phyloP scores from a whole-genome alignment of 495 filamentous ascomycete species.

The Penicillium subrubescens region DNA sequence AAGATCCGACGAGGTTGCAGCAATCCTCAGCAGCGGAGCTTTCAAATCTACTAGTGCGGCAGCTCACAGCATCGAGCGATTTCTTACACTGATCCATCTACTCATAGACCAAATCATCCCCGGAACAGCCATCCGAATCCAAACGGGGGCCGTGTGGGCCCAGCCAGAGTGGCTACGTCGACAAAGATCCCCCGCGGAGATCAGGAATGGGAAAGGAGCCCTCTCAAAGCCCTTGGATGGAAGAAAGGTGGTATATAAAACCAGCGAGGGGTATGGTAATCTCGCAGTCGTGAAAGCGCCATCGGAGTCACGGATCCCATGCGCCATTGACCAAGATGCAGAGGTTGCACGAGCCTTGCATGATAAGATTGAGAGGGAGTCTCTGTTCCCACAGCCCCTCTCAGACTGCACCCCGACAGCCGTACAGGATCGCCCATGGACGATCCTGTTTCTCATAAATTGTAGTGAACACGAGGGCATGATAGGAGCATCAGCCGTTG shows the following conservation, averaged over 20 bases:
- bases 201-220: neutral
- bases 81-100: neutral
- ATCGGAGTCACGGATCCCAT: neutral
- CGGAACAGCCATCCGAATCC: too few relatives aligned
- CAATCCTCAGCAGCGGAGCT: slow-evolving; percentile 16
- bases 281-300: neutral
- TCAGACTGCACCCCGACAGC: neutral
- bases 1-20: slow-evolving; percentile 11
- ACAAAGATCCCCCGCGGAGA: neutral
- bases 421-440: neutral
- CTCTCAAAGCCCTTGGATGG: neutral
- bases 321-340: neutral
- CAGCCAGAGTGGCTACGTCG: neutral
- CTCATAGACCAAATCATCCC: neutral
- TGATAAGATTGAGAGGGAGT: neutral
- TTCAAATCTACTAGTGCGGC: neutral
- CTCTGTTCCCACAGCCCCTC: neutral
- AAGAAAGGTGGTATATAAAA: too few relatives aligned
- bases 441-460: neutral
- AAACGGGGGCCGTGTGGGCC: too few relatives aligned
- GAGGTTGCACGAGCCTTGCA: neutral
- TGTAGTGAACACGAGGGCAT: neutral
- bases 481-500: neutral
- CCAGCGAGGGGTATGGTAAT: too few relatives aligned
- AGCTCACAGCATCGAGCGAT: neutral